phyloP scores from a whole-genome alignment of 2,329 filamentous ascomycete species.

The Sclerotinia trifoliorum region DNA sequence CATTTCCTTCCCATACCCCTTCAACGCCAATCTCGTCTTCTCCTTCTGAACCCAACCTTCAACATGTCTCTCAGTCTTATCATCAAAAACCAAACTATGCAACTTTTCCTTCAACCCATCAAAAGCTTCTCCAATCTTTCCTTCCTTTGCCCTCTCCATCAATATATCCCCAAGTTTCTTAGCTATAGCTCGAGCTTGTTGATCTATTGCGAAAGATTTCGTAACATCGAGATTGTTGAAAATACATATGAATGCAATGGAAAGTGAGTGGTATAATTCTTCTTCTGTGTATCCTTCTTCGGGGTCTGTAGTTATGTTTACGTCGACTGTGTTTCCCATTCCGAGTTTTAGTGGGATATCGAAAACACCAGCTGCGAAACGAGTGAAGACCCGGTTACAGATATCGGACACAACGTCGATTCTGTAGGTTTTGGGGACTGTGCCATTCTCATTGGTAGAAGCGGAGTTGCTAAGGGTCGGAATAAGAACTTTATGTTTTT shows the following conservation, averaged over 20 bases:
- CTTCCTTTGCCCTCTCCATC: constrained; percentile 65
- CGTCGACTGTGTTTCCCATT: constrained; percentile 13
- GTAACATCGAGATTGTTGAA: constrained; percentile 63
- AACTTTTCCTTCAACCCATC: constrained; percentile 10
- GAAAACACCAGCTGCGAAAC: constrained; percentile 53
- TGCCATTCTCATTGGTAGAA: not conserved
- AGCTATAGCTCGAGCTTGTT: constrained; percentile 56
- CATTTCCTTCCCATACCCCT: constrained; percentile 63
- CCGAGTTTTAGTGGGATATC: constrained; percentile 45
- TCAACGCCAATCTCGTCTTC: constrained; percentile 52
- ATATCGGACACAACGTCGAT: constrained; percentile 66
- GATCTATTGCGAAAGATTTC: constrained; percentile 57
- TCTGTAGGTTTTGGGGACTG: constrained; percentile 35
- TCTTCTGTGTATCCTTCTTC: constrained; percentile 16
- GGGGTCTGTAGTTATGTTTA: constrained; percentile 30
- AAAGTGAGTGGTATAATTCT: constrained; percentile 45
- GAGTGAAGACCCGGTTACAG: constrained; percentile 52
- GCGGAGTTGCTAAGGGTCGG: constrained; percentile 53
- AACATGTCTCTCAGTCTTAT: constrained; percentile 38
- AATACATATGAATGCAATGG: constrained; percentile 62
- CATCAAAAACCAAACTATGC: constrained; percentile 5
- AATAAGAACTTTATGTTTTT: constrained; percentile 63
- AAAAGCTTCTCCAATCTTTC: constrained; percentile 39
- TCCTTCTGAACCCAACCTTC: constrained; percentile 41
- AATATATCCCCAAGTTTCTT: constrained; percentile 60